Conservation (phyloP, 805 yeast species). For the Hanseniaspora jakobsenii region DNA sequence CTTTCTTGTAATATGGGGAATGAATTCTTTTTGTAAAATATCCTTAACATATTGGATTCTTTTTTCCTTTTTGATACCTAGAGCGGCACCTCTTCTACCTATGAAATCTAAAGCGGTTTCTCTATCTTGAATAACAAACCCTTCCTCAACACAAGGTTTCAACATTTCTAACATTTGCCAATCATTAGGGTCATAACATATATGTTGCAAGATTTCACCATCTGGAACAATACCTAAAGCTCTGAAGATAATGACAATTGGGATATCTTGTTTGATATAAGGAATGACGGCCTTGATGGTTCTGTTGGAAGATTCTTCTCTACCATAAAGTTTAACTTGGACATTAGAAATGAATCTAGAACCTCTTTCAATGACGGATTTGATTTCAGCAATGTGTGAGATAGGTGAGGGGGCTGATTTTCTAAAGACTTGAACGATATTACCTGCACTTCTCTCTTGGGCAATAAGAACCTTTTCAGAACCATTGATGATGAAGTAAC, state of each 20-base stretch:
- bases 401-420: constrained; percentile 96
- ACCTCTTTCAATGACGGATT: constrained; percentile 95
- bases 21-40: constrained; percentile 85
- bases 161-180: constrained; percentile 99
- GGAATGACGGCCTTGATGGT: constrained; percentile 94
- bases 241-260: constrained; percentile 91
- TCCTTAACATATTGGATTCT: constrained; percentile 98
- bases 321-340: constrained; percentile 84
- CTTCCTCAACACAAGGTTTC: constrained; percentile 98
- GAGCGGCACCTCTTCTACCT: constrained; percentile 95
- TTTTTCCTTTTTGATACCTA: constrained; percentile 92
- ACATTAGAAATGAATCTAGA: constrained; percentile 85
- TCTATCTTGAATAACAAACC: constrained; percentile 93
- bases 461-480: constrained; percentile 97
- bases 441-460: constrained; percentile 97
- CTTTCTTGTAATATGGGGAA: constrained; percentile 94
- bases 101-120: constrained; percentile 96
- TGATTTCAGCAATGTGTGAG: constrained; percentile 89
- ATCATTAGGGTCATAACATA: constrained; percentile 93
- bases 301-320: constrained; percentile 61
- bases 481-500: constrained; percentile 95
- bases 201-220: constrained; percentile 96
- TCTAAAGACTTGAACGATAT: constrained; percentile 95
- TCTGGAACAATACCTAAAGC: constrained; percentile 98
- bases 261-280: constrained; percentile 90